Evolutionary conservation across 257 asterid species (phyloP), one percentile per base, ranked within the genome.

Genomic region (Plantago elongata): DNA sequence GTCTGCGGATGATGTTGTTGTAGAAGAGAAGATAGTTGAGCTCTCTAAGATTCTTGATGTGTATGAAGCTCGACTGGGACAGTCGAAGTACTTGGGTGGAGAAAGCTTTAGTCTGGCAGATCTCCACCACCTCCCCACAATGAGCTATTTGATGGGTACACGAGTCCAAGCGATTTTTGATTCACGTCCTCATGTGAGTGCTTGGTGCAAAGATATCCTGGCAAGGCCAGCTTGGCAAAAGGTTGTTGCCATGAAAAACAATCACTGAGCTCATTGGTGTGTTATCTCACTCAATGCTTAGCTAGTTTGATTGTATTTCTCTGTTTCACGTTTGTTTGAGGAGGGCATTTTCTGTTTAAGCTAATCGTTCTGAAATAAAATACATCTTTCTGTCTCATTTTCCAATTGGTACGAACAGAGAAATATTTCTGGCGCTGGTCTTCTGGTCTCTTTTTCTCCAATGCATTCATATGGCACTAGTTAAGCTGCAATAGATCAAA

Each of bases 51-150:
- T 84, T 68, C 90, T 87, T n/a, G 89, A 84, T 22, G 72, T 82
- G 48, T 87, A 87, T 29, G 90, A 84, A 51, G 73, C 68, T 9
- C 77, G 75, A 5, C 68, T 84, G 78, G 30, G 71, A 2, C 37
- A 77, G 9, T 73, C 88, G 6, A 87, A 79, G 63, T 84, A 78
- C 72, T 65, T 87, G 79, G 86, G 79, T 14, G 93, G 93, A 2
- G 86, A 82, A 50, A 48, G 49, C 38, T 82, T 75, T 73, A 75
- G 85, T 37, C 70, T 87, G n/a, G 83, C 84, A 2, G 95, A 87
- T 75, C 79, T 87, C 61, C 70, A 82, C 56, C 94, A 87, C 45
- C 69, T 82, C n/a, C 88, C 94, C 2, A 72, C 66, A 11, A 3
- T 82, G 16, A 59, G 72, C 22, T 72, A 75, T 54, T 69, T 82